phyloP scores from a whole-genome alignment of 2,329 filamentous ascomycete species.

The Scedosporium minutisporum region DNA sequence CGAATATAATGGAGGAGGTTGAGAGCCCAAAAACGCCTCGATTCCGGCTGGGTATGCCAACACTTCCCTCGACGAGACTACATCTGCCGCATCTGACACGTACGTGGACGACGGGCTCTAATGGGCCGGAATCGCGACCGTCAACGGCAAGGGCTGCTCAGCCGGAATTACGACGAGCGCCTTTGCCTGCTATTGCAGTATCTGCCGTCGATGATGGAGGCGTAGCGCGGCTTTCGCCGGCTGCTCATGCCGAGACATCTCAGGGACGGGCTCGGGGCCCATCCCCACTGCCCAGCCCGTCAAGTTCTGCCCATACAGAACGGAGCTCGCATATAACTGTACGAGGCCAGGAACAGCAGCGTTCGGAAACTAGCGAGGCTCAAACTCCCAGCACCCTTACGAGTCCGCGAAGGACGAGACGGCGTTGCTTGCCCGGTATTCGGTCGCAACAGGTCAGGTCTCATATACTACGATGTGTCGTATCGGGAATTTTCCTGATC shows the following conservation, averaged over 20 bases:
- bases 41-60: constrained; percentile 25
- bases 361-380: not conserved
- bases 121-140: constrained; percentile 13
- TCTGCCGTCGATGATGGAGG: not conserved
- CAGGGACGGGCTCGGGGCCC: constrained; percentile 19
- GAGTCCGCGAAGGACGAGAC: constrained; percentile 6
- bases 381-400: not conserved
- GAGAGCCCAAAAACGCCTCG: constrained; percentile 39
- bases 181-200: not conserved
- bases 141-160: not conserved
- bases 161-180: not conserved
- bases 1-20: constrained; percentile 15
- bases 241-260: constrained; percentile 10
- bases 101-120: constrained; percentile 26
- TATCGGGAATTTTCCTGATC: constrained; percentile 55
- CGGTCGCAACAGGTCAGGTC: constrained; percentile 42
- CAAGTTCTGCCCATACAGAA: not conserved
- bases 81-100: constrained; percentile 30
- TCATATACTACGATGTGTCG: constrained; percentile 50
- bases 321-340: not conserved
- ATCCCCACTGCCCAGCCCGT: not conserved
- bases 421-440: constrained; percentile 44
- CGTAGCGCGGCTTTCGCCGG: not conserved
- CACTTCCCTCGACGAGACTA: constrained; percentile 30
- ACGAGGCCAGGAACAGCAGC: not conserved